These are phyloP conservation scores for Fusarium subglutinans DNA, from an alignment of 2,329 filamentous ascomycete species.

Conservation along the genomic window DNA sequence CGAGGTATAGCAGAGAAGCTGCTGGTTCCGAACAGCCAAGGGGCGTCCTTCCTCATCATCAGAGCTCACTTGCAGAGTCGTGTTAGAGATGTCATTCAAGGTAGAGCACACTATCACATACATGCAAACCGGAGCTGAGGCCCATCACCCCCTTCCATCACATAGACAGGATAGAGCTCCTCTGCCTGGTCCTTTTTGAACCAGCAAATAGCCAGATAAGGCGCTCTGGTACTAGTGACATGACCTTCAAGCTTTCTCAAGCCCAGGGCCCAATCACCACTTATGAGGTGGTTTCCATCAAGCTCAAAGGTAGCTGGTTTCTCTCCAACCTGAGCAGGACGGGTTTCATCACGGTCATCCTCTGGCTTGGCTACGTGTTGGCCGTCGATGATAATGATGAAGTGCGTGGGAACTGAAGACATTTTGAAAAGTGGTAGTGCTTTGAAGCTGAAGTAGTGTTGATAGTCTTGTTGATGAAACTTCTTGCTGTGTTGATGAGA, in stretches of 20 bases:
- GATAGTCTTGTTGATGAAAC: not conserved
- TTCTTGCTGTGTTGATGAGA: not conserved
- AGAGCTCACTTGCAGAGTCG: not conserved
- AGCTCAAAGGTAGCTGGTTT: not conserved
- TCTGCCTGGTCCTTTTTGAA: not conserved
- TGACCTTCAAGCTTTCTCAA: not conserved
- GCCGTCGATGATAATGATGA: not conserved
- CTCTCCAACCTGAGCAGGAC: not conserved
- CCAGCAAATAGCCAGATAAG: not conserved
- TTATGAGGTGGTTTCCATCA: not conserved
- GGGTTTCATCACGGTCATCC: not conserved
- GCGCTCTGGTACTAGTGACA: not conserved
- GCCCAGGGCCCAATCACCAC: not conserved
- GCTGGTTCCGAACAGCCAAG: not conserved
- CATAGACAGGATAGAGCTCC: not conserved
- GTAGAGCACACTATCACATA: not conserved
- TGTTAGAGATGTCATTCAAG: too few species aligned
- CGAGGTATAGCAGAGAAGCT: not conserved
- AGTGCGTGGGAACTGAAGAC: not conserved
- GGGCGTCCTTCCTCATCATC: not conserved
- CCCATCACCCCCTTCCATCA: not conserved
- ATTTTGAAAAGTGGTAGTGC: not conserved
- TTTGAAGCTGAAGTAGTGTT: rapidly evolving
- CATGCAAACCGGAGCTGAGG: not conserved
- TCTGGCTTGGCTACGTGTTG: not conserved